These are phyloP conservation scores for Iris pallida DNA, from an alignment of 116 monocot species.

Conservation along the genomic window DNA sequence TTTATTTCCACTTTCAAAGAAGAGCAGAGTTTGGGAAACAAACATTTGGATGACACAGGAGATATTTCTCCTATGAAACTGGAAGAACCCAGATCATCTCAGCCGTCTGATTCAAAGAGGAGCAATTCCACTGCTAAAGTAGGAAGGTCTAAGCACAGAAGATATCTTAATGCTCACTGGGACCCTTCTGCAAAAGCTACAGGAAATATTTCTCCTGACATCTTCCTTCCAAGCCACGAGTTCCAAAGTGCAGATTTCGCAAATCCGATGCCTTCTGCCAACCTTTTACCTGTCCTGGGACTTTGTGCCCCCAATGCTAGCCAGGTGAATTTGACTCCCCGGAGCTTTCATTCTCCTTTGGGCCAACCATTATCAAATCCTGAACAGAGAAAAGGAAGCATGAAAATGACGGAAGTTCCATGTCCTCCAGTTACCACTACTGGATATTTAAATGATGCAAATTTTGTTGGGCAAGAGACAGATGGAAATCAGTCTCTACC, in stretches of 20 bases:
- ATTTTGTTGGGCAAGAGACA: conserved; percentile 6
- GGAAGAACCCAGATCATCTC: conserved; percentile 23
- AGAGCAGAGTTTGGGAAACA: conserved; percentile 6
- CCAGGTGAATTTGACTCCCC: conserved; percentile 20
- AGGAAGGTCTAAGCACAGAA: conserved; percentile 34
- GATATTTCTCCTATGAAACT: conserved; percentile 12
- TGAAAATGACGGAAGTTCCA: conserved; percentile 25
- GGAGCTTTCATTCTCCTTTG: conserved; percentile 17
- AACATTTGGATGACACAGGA: conserved; percentile 9
- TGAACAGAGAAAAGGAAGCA: conserved; percentile 24
- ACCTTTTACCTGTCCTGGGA: conserved; percentile 68
- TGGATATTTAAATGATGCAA: conserved; percentile 17
- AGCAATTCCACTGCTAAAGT: conserved; percentile 14
- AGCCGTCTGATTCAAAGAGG: conserved; percentile 22
- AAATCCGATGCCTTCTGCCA: conserved; percentile 19
- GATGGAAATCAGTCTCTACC: conserved; percentile 14
- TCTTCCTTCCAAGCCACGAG: conserved; percentile 20
- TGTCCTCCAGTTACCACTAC: conserved; percentile 19
- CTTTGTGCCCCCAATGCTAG: conserved; percentile 81
- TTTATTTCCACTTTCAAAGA: conserved; percentile 13
- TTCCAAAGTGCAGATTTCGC: conserved; percentile 14
- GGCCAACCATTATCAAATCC: conserved; percentile 9
- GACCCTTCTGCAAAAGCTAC: conserved; percentile 41
- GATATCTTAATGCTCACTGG: conserved; percentile 24
- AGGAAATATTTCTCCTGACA: conserved; percentile 22